Percentiles rank a stretch among this genome's conserved stretches.
These are phyloP conservation scores for Dittrichia graveolens DNA, from an alignment of 129 eudicot genomes.

Conservation along the genomic window DNA sequence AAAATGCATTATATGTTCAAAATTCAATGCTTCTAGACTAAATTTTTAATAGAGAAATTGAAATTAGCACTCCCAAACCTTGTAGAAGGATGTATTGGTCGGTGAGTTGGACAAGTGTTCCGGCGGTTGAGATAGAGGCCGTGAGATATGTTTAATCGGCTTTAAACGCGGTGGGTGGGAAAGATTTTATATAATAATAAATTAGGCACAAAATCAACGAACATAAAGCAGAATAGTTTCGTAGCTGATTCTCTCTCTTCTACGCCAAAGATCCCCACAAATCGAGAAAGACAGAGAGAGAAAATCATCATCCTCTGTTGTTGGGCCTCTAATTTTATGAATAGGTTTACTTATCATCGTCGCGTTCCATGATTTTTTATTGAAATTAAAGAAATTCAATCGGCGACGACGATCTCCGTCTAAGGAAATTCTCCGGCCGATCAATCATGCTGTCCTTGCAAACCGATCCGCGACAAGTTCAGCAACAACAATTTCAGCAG, in stretches of 20 bases:
- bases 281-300: conserved; percentile 21
- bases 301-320: conserved; percentile 9
- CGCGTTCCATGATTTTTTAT: conserved; percentile 42
- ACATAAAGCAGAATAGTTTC: conserved; percentile 21
- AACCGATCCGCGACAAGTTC: conserved; percentile 71
- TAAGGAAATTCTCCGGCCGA: background rate
- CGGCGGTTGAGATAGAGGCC: background rate
- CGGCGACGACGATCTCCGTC: conserved; percentile 34
- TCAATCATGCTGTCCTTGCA: conserved; percentile 68
- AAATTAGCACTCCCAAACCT: too few relatives aligned
- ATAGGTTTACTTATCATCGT: conserved; percentile 32
- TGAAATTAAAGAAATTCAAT: conserved; percentile 11
- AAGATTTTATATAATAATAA: conserved; percentile 17
- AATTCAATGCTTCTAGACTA: too few relatives aligned
- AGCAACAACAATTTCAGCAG: conserved; percentile 43
- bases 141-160: conserved; percentile 12
- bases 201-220: conserved; percentile 25
- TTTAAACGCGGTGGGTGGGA: conserved; percentile 34
- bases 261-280: conserved; percentile 31
- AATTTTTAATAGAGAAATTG: too few relatives aligned
- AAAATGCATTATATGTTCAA: too few relatives aligned
- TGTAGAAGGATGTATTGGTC: too few relatives aligned
- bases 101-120: background rate
- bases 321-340: conserved; percentile 37
- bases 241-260: conserved; percentile 33